A percentile compares a stretch with the other conserved stretches of the same genome.
phyloP scores from a whole-genome alignment of 768 basidiomycete genomes.

The Tephrocybe sp. region DNA sequence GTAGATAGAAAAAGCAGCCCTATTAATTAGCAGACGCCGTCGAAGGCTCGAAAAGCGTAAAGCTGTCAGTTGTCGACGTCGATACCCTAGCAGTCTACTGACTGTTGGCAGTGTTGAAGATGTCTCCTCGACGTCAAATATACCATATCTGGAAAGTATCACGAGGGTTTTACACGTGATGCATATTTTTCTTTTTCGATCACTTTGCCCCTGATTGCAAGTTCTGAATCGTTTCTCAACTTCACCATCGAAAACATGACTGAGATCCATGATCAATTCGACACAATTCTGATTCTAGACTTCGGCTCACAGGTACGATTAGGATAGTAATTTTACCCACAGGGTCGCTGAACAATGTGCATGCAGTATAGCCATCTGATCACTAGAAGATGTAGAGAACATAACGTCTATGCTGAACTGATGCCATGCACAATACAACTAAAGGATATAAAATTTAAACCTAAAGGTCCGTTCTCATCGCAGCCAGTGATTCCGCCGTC shows the following conservation, averaged over 20 bases:
- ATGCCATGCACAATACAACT: slow-evolving; percentile 95
- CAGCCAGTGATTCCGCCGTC: neutral
- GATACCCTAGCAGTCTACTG: too few relatives aligned
- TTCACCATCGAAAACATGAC: slow-evolving; percentile 46
- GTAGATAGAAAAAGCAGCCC: neutral
- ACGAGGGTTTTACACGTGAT: slow-evolving; percentile 6
- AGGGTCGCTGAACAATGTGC: slow-evolving; percentile 11
- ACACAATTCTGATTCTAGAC: slow-evolving; percentile 94
- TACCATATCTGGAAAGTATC: neutral
- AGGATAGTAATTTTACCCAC: neutral
- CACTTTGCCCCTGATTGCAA: neutral
- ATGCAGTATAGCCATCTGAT: slow-evolving; percentile 94
- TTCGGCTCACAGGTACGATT: slow-evolving; percentile 89
- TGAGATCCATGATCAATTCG: slow-evolving; percentile 94
- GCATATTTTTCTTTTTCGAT: slow-evolving; percentile 1
- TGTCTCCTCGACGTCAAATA: too few relatives aligned
- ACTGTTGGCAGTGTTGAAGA: too few relatives aligned
- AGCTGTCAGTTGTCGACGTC: neutral
- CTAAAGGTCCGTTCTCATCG: slow-evolving; percentile 64
- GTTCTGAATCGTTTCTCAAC: too few relatives aligned
- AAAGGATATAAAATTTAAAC: slow-evolving; percentile 86
- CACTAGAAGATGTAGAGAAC: slow-evolving; percentile 94
- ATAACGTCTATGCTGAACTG: slow-evolving; percentile 96
- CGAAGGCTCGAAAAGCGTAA: neutral
- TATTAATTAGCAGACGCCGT: neutral